Base-by-base conservation (phyloP, 108 stramenopile species). In the Mediolabrus comicus region DNA sequence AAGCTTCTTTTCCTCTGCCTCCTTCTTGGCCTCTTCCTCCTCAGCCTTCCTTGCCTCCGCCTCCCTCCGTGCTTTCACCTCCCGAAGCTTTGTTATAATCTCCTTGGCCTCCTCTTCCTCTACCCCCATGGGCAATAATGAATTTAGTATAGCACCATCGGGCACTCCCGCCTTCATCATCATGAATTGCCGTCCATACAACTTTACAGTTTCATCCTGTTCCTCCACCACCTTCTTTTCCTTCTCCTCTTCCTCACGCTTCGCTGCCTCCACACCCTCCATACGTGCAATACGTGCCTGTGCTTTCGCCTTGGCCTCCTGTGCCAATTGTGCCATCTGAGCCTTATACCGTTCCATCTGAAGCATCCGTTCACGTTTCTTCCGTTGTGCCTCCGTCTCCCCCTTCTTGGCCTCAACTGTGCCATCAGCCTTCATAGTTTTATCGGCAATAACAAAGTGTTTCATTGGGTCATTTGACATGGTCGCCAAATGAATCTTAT, bases 131-230 rank as follows among this genome's bases (percentile, higher is more conserved):
- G 71, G 53, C 10, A 67, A n/a, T 2, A 80, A 69, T 3, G 67
- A 67, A 31, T 69, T 72, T 33, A 69, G 25, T 53, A 80, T 73
- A 0, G 79, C 79, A 12, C 59, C 79, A 0, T 80, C 79, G 31
- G 79, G 79, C 16, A 80, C 79, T n/a, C 79, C 79, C 12, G 79
- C 79, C 67, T 80, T 80, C 35, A 80, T 41, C 79, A 73, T 80
- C 72, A 72, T 73, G 62, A 63, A 80, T 65, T 80, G 79, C 59
- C 71, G 53, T 49, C 53, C 53, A 52, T 80, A 66, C 54, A 56
- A 59, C 57, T 59, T 80, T 11, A 73, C 79, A 6, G 66, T 72
- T 36, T 80, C 79, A 39, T 80, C 72, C 67, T 64, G 19, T 38
- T 72, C 71, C 55, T 79, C 78, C 32, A 33, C 43, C 7, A 35